phyloP scores from a whole-genome alignment of 1,139 yeast genomes.

The Pichia sp. region DNA sequence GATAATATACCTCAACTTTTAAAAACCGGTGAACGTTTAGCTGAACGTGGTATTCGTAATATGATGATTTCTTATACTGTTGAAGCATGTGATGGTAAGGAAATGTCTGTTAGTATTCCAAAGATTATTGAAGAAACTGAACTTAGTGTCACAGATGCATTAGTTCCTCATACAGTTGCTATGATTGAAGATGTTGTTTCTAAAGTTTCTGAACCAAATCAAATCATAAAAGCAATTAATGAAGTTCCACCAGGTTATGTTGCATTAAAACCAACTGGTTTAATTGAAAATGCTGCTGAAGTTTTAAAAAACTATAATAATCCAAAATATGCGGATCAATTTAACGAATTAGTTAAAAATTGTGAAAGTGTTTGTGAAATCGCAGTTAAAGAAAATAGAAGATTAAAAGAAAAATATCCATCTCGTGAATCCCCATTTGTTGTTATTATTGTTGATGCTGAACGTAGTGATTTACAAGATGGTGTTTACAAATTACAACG shows the following conservation, averaged over 20 bases:
- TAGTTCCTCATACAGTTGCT: constrained; percentile 61
- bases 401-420: constrained; percentile 50
- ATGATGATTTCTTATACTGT: constrained; percentile 93
- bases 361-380: constrained; percentile 54
- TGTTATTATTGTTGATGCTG: constrained; percentile 88
- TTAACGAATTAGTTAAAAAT: constrained; percentile 57
- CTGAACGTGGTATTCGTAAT: constrained; percentile 73
- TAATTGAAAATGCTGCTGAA: constrained; percentile 68
- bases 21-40: constrained; percentile 60
- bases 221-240: constrained; percentile 41
- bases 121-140: constrained; percentile 62
- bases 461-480: constrained; percentile 77
- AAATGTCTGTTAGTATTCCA: constrained; percentile 53
- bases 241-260: constrained; percentile 73
- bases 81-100: constrained; percentile 82
- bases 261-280: constrained; percentile 92
- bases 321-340: constrained; percentile 47
- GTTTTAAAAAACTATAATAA: constrained; percentile 56
- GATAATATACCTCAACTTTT: constrained; percentile 66
- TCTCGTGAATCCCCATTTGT: constrained; percentile 73
- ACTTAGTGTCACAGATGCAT: constrained; percentile 59
- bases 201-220: constrained; percentile 48
- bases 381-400: constrained; percentile 50
- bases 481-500: constrained; percentile 92
- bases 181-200: constrained; percentile 44